These are phyloP conservation scores for Paraphoma sp. DNA, from an alignment of 2,329 filamentous ascomycete genomes.

Conservation along the genomic window DNA sequence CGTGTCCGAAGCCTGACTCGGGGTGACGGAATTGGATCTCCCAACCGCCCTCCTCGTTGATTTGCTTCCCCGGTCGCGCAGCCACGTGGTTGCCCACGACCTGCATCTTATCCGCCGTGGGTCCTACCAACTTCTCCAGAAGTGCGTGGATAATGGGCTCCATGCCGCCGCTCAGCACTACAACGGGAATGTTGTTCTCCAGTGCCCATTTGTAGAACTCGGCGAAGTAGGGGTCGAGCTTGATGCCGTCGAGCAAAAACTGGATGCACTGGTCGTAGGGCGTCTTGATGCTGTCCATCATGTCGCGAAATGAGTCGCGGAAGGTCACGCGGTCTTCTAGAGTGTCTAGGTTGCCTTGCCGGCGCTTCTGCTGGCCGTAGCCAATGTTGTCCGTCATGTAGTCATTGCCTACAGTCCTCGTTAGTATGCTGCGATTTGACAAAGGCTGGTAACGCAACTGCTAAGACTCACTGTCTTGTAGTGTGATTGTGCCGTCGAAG, in stretches of 20 bases:
- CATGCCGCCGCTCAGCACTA: slow-evolving; percentile 94
- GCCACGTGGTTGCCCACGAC: slow-evolving; percentile 88
- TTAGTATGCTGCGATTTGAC: slow-evolving; percentile 15
- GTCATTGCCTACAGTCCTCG: slow-evolving; percentile 64
- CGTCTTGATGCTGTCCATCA: slow-evolving; percentile 85
- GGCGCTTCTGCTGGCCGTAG: slow-evolving; percentile 75
- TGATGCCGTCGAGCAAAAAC: slow-evolving; percentile 80
- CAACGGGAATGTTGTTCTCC: slow-evolving; percentile 84
- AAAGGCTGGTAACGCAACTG: slow-evolving; percentile 15
- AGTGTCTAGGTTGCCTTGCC: slow-evolving; percentile 76
- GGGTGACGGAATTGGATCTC: slow-evolving; percentile 82
- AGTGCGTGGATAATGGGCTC: slow-evolving; percentile 86
- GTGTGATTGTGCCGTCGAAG: slow-evolving; percentile 95
- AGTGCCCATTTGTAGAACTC: slow-evolving; percentile 86
- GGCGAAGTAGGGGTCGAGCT: slow-evolving; percentile 85
- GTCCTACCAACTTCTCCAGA: slow-evolving; percentile 80
- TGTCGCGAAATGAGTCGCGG: slow-evolving; percentile 83
- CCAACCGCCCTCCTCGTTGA: slow-evolving; percentile 86
- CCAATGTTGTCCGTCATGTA: slow-evolving; percentile 88
- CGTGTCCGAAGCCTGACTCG: slow-evolving; percentile 89
- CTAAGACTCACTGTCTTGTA: slow-evolving; percentile 64
- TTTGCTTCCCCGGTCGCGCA: slow-evolving; percentile 72
- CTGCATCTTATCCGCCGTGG: slow-evolving; percentile 77
- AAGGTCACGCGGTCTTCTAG: slow-evolving; percentile 75
- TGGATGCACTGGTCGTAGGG: slow-evolving; percentile 85